A percentile compares a stretch with the other conserved stretches of the same genome.
Evolutionary conservation across 169 alveolate genomes (phyloP).

Genomic region (Fabrea salina): DNA sequence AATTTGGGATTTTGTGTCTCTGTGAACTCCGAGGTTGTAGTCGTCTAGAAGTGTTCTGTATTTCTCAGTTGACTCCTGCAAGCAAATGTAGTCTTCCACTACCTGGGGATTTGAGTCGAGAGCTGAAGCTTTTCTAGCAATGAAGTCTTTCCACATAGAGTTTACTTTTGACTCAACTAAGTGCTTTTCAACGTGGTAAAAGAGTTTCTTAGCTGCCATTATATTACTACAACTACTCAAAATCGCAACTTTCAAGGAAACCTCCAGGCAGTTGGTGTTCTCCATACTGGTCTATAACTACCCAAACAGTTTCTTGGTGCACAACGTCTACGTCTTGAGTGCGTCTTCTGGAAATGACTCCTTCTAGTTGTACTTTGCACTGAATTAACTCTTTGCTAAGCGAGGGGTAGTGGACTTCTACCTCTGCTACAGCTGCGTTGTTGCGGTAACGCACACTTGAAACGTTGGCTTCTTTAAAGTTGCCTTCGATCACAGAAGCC

Average conservation of each 20-base stretch:
- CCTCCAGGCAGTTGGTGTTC: slow-evolving; percentile 19
- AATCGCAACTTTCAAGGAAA: too few species aligned
- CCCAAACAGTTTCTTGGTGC: neutral
- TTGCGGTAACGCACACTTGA: neutral
- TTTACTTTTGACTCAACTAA: neutral
- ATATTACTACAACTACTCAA: too few species aligned
- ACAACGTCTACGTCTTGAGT: neutral
- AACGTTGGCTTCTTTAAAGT: neutral
- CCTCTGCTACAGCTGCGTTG: slow-evolving; percentile 8
- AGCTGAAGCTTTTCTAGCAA: neutral
- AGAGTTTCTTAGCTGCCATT: neutral
- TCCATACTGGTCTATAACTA: slow-evolving; percentile 21
- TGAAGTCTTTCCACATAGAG: slow-evolving; percentile 5
- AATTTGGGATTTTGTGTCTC: neutral
- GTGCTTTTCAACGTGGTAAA: neutral
- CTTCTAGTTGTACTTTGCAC: slow-evolving; percentile 1
- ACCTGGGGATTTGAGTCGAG: neutral
- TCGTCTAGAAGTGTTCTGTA: neutral
- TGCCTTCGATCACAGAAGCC: slow-evolving; percentile 5
- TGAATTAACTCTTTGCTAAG: neutral
- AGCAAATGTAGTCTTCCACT: neutral
- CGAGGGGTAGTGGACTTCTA: neutral
- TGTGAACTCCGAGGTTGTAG: neutral
- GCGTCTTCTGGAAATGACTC: slow-evolving; percentile 6
- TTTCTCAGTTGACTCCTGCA: neutral